phyloP scores from a whole-genome alignment of 805 yeast genomes.

The Komagataella pseudopastoris region DNA sequence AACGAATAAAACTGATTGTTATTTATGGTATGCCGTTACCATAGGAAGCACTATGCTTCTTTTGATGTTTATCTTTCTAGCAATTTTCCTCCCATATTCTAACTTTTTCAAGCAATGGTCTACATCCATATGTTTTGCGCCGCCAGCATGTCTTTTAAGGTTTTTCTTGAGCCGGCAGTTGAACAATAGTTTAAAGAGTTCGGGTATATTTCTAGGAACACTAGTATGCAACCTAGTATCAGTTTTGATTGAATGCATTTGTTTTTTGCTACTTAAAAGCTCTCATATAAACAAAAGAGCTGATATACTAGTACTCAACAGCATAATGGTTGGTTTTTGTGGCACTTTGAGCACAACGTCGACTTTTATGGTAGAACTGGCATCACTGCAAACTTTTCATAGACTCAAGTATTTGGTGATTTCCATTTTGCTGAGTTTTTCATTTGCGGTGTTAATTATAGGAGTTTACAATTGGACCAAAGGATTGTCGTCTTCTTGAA shows the following conservation, averaged over 20 bases:
- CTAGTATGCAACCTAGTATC: slow-evolving; percentile 35
- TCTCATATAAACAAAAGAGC: slow-evolving; percentile 9
- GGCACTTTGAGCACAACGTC: slow-evolving; percentile 67
- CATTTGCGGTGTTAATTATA: slow-evolving; percentile 37
- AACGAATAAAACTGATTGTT: background rate
- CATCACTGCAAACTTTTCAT: slow-evolving; percentile 15
- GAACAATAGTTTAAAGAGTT: slow-evolving; percentile 24
- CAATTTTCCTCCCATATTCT: slow-evolving; percentile 16
- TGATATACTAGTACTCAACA: slow-evolving; percentile 19
- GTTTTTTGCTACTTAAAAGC: slow-evolving; percentile 22
- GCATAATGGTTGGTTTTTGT: slow-evolving; percentile 55
- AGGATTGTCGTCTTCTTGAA: slow-evolving; percentile 19
- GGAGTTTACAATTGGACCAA: slow-evolving; percentile 66
- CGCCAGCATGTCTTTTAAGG: slow-evolving; percentile 53
- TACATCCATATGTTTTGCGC: slow-evolving; percentile 51
- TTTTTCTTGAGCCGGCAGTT: slow-evolving; percentile 35
- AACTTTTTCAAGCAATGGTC: slow-evolving; percentile 58
- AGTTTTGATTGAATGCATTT: slow-evolving; percentile 25
- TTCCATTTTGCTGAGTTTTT: slow-evolving; percentile 34
- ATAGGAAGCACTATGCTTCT: slow-evolving; percentile 13
- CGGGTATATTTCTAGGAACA: slow-evolving; percentile 26
- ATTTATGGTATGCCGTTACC: slow-evolving; percentile 1
- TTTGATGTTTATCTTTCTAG: slow-evolving; percentile 26
- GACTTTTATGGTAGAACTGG: slow-evolving; percentile 62
- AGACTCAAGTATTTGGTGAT: slow-evolving; percentile 30